Evolutionary conservation across 164 flowering plant genomes (phyloP), one percentile per base, ranked within the genome.

Genomic region (Berberis vulgaris): DNA sequence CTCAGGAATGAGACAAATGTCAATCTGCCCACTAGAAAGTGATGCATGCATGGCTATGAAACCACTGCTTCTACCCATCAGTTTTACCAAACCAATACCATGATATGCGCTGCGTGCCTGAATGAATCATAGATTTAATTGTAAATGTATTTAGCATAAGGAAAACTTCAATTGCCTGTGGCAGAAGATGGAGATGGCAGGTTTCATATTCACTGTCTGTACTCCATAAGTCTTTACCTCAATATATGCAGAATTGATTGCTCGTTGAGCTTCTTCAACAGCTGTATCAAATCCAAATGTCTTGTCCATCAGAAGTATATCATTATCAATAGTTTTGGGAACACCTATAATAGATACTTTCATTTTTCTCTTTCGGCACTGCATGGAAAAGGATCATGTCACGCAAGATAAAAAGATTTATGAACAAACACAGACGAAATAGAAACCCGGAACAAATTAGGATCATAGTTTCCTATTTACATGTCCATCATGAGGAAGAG

Each of bases 1-100:
- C 82, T 76, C 82, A 12, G 82, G 82, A 65, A 79, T 79, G 71
- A 79, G 66, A 66, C 82, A 79, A 39, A 79, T 66, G 70, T 79
- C 82, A 60, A 72, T 71, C 52, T 79, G 82, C 42, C 82, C 82
- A 67, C 80, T 76, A 39, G 82, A 67, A 67, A 79, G 80, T 49
- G 82, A 69, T 63, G 82, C 82, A 71, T 79, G 82, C 82, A 79
- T 79, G 12, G 82, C 78, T 62, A 79, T 79, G 60, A 79, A 79
- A 41, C 82, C 82, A 59, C 82, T 79, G 69, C 76, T 76, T 79
- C 82, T 76, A 70, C 82, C 82, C 82, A 76, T 79, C 67, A 79
- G 65, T 70, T 79, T 79, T 11, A 79, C 82, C 60, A 79, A 50
- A 42, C 82, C 82, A 72, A 79, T 76, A 41, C 80, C 82, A 67